A percentile compares a stretch with the other conserved stretches of the same genome.
Evolutionary conservation across 2,329 filamentous ascomycete species (phyloP).

Genomic region (Beauveria medogensis): DNA sequence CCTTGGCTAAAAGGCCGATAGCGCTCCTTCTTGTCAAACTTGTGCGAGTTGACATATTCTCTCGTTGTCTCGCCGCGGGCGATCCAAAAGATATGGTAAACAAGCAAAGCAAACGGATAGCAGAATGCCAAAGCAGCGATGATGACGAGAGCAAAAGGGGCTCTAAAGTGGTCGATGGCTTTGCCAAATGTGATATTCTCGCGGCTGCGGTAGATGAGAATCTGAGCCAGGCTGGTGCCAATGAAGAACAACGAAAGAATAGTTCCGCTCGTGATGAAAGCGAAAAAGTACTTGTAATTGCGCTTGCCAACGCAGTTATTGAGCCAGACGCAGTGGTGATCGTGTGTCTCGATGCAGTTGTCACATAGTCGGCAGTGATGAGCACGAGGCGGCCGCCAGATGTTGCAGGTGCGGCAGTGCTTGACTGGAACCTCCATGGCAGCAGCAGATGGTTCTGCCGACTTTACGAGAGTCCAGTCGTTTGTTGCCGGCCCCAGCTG

Average conservation of each 20-base stretch:
- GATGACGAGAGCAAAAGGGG: slow-evolving; percentile 82
- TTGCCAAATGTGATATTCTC: slow-evolving; percentile 58
- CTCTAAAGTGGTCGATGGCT: slow-evolving; percentile 62
- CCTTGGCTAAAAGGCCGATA: slow-evolving; percentile 85
- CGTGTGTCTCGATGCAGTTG: slow-evolving; percentile 93
- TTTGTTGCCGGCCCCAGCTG: slow-evolving; percentile 76
- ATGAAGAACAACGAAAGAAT: slow-evolving; percentile 69
- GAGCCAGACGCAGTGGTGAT: slow-evolving; percentile 98
- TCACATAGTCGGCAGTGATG: slow-evolving; percentile 97
- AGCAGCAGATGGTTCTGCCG: slow-evolving; percentile 62
- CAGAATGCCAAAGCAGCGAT: slow-evolving; percentile 66
- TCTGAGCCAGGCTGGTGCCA: slow-evolving; percentile 69
- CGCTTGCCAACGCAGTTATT: slow-evolving; percentile 96
- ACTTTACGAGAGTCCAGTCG: slow-evolving; percentile 89
- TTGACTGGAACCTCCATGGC: slow-evolving; percentile 98
- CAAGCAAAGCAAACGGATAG: slow-evolving; percentile 77
- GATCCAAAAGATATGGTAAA: slow-evolving; percentile 88
- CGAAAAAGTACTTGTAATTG: slow-evolving; percentile 97
- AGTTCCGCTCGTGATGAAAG: slow-evolving; percentile 75
- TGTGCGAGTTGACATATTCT: slow-evolving; percentile 93
- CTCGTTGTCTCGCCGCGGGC: slow-evolving; percentile 87
- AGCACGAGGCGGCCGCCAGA: slow-evolving; percentile 91
- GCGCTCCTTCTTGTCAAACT: slow-evolving; percentile 85
- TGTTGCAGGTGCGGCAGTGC: slow-evolving; percentile 95
- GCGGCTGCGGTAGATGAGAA: slow-evolving; percentile 61